Evolutionary conservation across 352 stramenopile genomes (phyloP).

Genomic region (Pythium apleroticum): DNA sequence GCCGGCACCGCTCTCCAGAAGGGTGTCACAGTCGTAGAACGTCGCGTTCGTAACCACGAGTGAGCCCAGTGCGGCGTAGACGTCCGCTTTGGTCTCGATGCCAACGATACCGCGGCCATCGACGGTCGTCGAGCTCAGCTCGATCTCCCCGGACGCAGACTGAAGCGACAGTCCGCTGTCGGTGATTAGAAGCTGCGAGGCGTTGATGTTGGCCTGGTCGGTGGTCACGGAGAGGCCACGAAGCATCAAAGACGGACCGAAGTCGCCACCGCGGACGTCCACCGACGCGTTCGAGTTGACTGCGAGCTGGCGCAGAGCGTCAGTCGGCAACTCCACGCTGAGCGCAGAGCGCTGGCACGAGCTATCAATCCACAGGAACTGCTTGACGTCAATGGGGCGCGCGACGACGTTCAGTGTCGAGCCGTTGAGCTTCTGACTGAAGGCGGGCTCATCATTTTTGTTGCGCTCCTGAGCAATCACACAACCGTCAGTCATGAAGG

Average conservation of each 20-base stretch:
- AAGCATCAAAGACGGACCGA: constrained; percentile 32
- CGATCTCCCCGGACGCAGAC: constrained; percentile 54
- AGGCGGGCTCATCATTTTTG: constrained; percentile 33
- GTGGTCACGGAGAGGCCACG: constrained; percentile 39
- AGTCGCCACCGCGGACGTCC: constrained; percentile 29
- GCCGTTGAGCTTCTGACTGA: constrained; percentile 30
- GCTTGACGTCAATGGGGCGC: constrained; percentile 37
- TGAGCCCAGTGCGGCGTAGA: constrained; percentile 51
- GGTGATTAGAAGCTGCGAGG: constrained; percentile 36
- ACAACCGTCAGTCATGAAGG: background rate
- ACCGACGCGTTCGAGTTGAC: constrained; percentile 58
- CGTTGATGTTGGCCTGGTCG: constrained; percentile 50
- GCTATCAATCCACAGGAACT: constrained; percentile 65
- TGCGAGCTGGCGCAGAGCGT: constrained; percentile 26
- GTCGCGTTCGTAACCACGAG: constrained; percentile 45
- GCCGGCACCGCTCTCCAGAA: constrained; percentile 48
- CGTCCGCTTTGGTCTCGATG: constrained; percentile 30
- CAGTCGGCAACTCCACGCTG: constrained; percentile 36
- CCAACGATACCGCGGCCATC: constrained; percentile 30
- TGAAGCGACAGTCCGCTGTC: constrained; percentile 35
- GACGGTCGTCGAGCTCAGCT: constrained; percentile 40
- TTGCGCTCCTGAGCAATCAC: constrained; percentile 22
- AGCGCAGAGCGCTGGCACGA: constrained; percentile 66
- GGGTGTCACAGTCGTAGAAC: constrained; percentile 54
- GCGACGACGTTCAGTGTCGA: constrained; percentile 29